Conservation (phyloP, 306 rosid species). For the Leucaena leucocephala region DNA sequence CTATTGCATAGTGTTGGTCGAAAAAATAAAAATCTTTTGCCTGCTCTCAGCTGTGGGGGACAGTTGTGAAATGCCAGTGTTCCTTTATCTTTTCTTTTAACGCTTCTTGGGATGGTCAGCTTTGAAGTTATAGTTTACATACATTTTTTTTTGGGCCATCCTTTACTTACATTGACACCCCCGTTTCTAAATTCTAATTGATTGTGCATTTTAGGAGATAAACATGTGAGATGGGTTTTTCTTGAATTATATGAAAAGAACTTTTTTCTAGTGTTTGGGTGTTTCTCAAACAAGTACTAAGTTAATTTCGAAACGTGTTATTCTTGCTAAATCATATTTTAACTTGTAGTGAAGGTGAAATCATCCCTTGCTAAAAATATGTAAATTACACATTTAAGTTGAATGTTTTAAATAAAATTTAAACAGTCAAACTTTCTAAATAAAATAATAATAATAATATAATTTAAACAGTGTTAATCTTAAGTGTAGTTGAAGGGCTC, state of each 20-base stretch:
- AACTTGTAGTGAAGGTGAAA: neutral
- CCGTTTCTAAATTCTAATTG: neutral
- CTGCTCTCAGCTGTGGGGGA: neutral
- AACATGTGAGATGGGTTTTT: no score
- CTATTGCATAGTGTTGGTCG: neutral
- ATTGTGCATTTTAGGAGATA: no score
- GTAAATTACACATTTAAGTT: neutral
- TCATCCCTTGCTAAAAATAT: neutral
- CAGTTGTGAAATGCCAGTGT: conserved; percentile 33
- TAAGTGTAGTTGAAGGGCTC: neutral
- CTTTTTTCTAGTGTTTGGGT: no score
- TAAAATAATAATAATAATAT: neutral
- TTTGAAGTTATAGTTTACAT: no score
- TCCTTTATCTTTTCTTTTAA: neutral
- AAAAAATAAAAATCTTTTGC: neutral
- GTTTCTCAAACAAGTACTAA: neutral
- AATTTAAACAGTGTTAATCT: no score
- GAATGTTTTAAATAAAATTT: neutral
- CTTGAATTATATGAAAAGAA: no score
- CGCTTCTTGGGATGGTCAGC: neutral
- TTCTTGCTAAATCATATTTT: neutral
- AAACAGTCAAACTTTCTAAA: neutral
- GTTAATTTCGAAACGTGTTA: neutral
- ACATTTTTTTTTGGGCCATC: no score
- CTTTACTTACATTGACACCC: neutral